Percentiles rank a stretch among this genome's conserved stretches.
phyloP scores from a whole-genome alignment of 306 rosid genomes.

The Alnus glutinosa region DNA sequence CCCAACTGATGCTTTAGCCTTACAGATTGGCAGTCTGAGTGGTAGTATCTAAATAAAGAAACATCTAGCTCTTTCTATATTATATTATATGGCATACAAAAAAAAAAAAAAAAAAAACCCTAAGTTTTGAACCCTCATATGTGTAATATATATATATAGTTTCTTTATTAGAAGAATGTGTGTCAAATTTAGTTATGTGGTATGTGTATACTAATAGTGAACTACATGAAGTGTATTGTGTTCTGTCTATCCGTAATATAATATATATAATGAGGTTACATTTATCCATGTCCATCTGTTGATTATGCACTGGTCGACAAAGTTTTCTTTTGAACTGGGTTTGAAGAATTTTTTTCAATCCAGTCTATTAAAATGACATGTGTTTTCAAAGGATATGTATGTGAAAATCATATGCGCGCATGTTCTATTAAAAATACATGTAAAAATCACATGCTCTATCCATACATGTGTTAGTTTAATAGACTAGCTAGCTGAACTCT shows the following conservation, averaged over 20 bases:
- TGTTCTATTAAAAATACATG: too few relatives aligned
- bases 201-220: background rate
- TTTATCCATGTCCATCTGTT: background rate
- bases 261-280: too few relatives aligned
- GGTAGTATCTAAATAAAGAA: background rate
- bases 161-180: background rate
- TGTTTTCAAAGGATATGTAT: too few relatives aligned
- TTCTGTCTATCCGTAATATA: too few relatives aligned
- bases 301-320: too few relatives aligned
- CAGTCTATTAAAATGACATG: too few relatives aligned
- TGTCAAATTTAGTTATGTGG: background rate
- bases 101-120: background rate
- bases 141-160: background rate
- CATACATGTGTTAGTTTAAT: too few relatives aligned
- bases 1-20: conserved; percentile 53
- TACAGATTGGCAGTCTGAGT: background rate
- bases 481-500: too few relatives aligned
- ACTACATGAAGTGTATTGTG: background rate
- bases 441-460: too few relatives aligned
- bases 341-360: too few relatives aligned
- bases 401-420: too few relatives aligned
- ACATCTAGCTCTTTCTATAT: background rate
- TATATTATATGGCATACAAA: background rate
- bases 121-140: background rate
- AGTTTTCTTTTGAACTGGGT: too few relatives aligned